phyloP scores from a whole-genome alignment of 768 basidiomycete species.

The Pleurotus giganteus region DNA sequence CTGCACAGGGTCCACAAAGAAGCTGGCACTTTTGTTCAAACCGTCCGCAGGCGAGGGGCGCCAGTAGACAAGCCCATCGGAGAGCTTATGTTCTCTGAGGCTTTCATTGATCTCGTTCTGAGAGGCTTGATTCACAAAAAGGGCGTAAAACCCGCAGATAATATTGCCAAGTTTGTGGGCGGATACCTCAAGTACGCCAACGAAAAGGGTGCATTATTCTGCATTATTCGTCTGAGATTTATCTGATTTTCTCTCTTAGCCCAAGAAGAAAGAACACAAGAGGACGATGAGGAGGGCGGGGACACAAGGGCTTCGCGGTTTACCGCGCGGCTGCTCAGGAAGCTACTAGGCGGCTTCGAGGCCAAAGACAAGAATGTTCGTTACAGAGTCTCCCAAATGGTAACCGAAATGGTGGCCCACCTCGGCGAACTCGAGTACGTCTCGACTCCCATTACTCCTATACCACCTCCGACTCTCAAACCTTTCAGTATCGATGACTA shows the following conservation, averaged over 20 bases:
- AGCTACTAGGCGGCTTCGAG: conserved; percentile 72
- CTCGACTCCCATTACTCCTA: not conserved
- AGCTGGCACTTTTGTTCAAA: conserved; percentile 52
- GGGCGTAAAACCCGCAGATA: conserved; percentile 71
- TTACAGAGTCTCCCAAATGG: conserved; percentile 74
- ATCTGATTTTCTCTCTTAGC: conserved; percentile 22
- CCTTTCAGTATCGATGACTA: conserved; percentile 73
- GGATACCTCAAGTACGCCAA: conserved; percentile 75
- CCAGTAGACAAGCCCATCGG: conserved; percentile 59
- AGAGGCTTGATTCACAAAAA: conserved; percentile 75
- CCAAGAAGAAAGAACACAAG: conserved; percentile 34
- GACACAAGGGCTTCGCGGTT: conserved; percentile 71
- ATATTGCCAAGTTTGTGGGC: conserved; percentile 78
- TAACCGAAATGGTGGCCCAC: conserved; percentile 76
- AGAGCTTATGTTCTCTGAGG: conserved; percentile 72
- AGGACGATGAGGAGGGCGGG: conserved; percentile 46
- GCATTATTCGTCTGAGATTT: not conserved
- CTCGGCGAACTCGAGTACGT: conserved; percentile 87
- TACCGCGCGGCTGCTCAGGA: conserved; percentile 57
- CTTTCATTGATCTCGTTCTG: conserved; percentile 57
- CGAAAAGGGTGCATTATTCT: conserved; percentile 59
- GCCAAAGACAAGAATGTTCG: conserved; percentile 89
- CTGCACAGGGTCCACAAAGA: conserved; percentile 77
- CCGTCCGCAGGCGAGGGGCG: conserved; percentile 42
- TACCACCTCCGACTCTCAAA: conserved; percentile 2